These are phyloP conservation scores for Spergularia bocconei DNA, from an alignment of 148 eudicot species.

Conservation along the genomic window DNA sequence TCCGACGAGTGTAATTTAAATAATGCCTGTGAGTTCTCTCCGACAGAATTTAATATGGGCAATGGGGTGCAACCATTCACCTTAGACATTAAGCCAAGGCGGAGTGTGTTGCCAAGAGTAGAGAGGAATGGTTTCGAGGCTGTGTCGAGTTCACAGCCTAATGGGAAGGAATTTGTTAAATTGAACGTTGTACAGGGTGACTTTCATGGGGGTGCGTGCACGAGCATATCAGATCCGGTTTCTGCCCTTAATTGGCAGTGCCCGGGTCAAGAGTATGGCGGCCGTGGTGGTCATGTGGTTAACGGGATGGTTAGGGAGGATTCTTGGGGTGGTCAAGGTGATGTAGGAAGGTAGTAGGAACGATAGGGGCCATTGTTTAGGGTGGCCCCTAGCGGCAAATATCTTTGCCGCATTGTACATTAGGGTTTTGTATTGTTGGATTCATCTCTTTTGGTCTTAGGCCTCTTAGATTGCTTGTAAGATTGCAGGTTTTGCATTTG, in stretches of 20 bases:
- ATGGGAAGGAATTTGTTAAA: conserved; percentile 36
- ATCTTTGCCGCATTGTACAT: conserved; percentile 45
- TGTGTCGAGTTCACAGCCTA: conserved; percentile 41
- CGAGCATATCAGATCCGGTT: conserved; percentile 76
- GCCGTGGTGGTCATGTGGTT: conserved; percentile 28
- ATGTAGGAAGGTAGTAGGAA: conserved; percentile 68
- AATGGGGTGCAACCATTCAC: conserved; percentile 51
- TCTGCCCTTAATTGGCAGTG: conserved; percentile 75
- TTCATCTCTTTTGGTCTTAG: conserved; percentile 31
- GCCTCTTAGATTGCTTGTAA: conserved; percentile 37
- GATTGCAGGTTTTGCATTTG: conserved; percentile 58
- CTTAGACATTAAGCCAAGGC: conserved; percentile 47
- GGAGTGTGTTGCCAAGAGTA: conserved; percentile 33
- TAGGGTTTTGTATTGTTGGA: conserved; percentile 53
- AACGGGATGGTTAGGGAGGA: conserved; percentile 44
- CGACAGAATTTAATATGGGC: conserved; percentile 38
- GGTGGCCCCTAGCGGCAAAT: conserved; percentile 29
- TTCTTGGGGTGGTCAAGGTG: conserved; percentile 39
- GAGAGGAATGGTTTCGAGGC: conserved; percentile 48
- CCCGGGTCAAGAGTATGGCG: conserved; percentile 45
- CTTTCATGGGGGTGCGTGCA: conserved; percentile 36
- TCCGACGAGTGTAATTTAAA: conserved; percentile 38
- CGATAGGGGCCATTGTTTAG: conserved; percentile 18
- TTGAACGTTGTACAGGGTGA: conserved; percentile 50
- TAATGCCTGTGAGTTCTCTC: conserved; percentile 40